Conservation (phyloP, 1,284 basidiomycete genomes). For the Ganoderma multipileum region DNA sequence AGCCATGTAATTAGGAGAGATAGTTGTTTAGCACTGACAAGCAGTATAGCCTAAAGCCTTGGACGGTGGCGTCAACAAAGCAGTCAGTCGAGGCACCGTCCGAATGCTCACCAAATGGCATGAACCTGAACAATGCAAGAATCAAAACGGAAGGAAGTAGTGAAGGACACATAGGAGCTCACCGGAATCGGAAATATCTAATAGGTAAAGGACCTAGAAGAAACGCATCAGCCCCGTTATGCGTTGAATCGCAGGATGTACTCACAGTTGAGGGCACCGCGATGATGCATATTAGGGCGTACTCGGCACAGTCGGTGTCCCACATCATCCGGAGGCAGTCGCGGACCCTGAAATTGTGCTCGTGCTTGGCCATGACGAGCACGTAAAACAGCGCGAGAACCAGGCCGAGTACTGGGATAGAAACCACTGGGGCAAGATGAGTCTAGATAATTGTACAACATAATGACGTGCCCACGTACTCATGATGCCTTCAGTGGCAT, state of each 20-base stretch:
- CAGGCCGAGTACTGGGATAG: slow-evolving; percentile 1
- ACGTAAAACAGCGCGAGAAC: background rate
- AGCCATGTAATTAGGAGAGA: background rate
- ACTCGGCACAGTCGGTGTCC: slow-evolving; percentile 13
- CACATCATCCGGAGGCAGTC: background rate
- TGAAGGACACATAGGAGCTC: background rate
- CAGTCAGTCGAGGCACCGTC: background rate
- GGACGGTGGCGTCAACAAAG: background rate
- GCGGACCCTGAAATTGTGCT: slow-evolving; percentile 6
- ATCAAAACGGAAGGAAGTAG: background rate
- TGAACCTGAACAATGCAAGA: background rate
- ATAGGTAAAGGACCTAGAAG: background rate
- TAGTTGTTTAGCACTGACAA: background rate
- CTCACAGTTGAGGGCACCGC: slow-evolving; percentile 6
- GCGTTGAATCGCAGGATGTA: background rate
- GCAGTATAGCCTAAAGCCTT: background rate
- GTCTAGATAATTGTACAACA: background rate
- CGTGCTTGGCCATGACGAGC: slow-evolving; percentile 7
- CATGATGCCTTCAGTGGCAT: background rate
- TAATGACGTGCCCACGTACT: background rate
- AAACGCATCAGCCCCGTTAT: background rate
- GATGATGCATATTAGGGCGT: slow-evolving; percentile 4
- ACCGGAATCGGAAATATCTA: background rate
- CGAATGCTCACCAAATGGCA: background rate
- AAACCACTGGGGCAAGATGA: background rate